Evolutionary conservation across 2,329 filamentous ascomycete species (phyloP).

Genomic region (Macrophomina phaseolina): DNA sequence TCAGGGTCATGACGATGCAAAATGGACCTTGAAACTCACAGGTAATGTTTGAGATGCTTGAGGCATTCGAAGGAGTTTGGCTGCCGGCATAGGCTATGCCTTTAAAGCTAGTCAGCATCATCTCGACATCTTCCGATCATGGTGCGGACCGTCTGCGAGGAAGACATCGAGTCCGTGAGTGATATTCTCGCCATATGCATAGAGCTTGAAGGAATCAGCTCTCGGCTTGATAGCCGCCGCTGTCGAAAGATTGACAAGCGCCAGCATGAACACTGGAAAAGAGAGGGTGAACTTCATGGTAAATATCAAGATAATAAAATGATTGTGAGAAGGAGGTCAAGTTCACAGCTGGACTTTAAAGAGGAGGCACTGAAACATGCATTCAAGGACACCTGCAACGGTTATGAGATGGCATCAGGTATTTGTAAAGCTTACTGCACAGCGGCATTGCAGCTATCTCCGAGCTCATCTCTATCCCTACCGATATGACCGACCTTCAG

Average conservation of each 20-base stretch:
- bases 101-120: slow-evolving; percentile 28
- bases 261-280: slow-evolving; percentile 3
- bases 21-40: slow-evolving; percentile 29
- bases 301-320: background rate
- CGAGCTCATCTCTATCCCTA: background rate
- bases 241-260: background rate
- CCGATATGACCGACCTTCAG: background rate
- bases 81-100: slow-evolving; percentile 43
- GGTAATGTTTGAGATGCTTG: slow-evolving; percentile 39
- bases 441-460: background rate
- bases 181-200: slow-evolving; percentile 38
- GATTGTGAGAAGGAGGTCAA: background rate
- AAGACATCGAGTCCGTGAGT: slow-evolving; percentile 39
- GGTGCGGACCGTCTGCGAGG: slow-evolving; percentile 41
- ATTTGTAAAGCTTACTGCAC: background rate
- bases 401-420: background rate
- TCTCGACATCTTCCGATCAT: too few species aligned
- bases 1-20: background rate
- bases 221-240: slow-evolving; percentile 6
- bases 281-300: slow-evolving; percentile 14
- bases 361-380: background rate
- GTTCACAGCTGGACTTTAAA: background rate
- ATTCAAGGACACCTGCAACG: background rate
- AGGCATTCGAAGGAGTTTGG: slow-evolving; percentile 29
- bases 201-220: slow-evolving; percentile 34